Conservation (phyloP, 352 stramenopile genomes). For the Elongisporangium undulatum region DNA sequence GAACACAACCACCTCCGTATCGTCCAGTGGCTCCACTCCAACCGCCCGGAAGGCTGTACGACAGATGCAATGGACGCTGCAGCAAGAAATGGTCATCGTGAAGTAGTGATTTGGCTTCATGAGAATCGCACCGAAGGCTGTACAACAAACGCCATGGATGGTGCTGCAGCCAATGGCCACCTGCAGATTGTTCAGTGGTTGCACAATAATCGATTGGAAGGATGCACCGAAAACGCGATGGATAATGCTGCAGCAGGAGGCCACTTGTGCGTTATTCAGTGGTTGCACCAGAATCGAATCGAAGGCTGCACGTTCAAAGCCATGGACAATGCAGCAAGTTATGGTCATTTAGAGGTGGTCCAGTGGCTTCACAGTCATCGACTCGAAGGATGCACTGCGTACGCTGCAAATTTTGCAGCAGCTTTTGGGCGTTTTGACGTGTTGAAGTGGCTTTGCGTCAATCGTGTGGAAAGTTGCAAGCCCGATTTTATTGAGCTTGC, state of each 20-base stretch:
- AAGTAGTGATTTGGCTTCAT: slow-evolving; percentile 15
- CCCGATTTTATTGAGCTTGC: slow-evolving; percentile 2
- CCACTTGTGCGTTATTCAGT: slow-evolving; percentile 13
- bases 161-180: slow-evolving; percentile 10
- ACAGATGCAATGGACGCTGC: slow-evolving; percentile 12
- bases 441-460: slow-evolving; percentile 13
- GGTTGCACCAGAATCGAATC: slow-evolving; percentile 11
- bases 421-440: slow-evolving; percentile 12
- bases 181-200: slow-evolving; percentile 19
- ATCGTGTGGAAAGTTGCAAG: slow-evolving; percentile 1
- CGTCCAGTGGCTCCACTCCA: slow-evolving; percentile 15
- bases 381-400: slow-evolving; percentile 1
- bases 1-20: slow-evolving; percentile 12
- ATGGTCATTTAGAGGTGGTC: slow-evolving; percentile 11
- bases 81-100: slow-evolving; percentile 5
- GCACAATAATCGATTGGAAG: slow-evolving; percentile 11
- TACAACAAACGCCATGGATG: slow-evolving; percentile 16
- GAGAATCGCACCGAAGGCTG: slow-evolving; percentile 11
- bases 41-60: slow-evolving; percentile 16
- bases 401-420: background rate
- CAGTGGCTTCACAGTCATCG: slow-evolving; percentile 16
- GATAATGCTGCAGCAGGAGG: slow-evolving; percentile 12
- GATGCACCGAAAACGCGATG: slow-evolving; percentile 14
- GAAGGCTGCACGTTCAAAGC: slow-evolving; percentile 12
- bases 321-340: slow-evolving; percentile 9